Evolutionary conservation across 192 early-diverging fungal species (phyloP).

Genomic region (Lobosporangium transversale): DNA sequence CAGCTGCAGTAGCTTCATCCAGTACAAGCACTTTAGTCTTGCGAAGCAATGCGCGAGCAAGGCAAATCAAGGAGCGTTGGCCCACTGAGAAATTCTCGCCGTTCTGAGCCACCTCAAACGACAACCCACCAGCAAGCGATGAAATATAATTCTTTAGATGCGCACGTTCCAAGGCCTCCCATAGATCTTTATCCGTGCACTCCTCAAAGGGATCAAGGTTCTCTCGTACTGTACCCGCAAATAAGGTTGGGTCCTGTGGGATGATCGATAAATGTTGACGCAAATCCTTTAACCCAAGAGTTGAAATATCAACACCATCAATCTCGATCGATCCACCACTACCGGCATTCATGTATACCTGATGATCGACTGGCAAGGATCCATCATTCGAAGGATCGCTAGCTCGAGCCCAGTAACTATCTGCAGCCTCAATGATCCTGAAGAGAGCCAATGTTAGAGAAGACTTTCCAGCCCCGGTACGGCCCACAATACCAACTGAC

Average conservation of each 20-base stretch:
- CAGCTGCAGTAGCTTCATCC: constrained; percentile 60
- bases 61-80: constrained; percentile 73
- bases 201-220: constrained; percentile 65
- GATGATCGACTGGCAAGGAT: too few species aligned
- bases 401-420: constrained; percentile 38
- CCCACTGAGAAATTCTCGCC: constrained; percentile 87
- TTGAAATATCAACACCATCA: constrained; percentile 39
- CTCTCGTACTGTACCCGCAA: constrained; percentile 64
- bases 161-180: constrained; percentile 72
- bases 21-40: constrained; percentile 58
- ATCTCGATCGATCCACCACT: constrained; percentile 70
- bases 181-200: constrained; percentile 65
- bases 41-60: constrained; percentile 74
- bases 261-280: constrained; percentile 75
- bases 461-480: constrained; percentile 61
- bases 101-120: constrained; percentile 73
- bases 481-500: constrained; percentile 82
- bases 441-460: constrained; percentile 61
- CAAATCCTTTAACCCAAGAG: constrained; percentile 65
- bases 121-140: constrained; percentile 68
- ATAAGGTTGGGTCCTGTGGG: constrained; percentile 78
- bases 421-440: constrained; percentile 57
- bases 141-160: constrained; percentile 72
- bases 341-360: constrained; percentile 1
- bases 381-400: constrained; percentile 12